Base-by-base conservation (phyloP, 2,329 filamentous ascomycete genomes). In the Pseudophaeomoniella oleicola region DNA sequence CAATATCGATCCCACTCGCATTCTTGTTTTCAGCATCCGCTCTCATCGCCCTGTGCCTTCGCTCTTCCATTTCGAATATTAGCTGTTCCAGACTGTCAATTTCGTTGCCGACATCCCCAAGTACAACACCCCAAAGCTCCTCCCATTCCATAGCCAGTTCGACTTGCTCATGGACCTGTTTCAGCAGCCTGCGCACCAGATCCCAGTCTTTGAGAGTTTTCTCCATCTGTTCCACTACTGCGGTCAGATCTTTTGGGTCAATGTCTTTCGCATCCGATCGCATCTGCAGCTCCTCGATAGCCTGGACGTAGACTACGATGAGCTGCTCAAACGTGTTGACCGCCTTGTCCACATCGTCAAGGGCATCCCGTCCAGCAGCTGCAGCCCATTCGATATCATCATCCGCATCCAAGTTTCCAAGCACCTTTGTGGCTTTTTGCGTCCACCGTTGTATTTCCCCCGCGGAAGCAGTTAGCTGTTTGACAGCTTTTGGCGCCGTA, bases 71-170 rank as follows among this genome's bases (percentile, higher is more conserved):
- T 58, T 96, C 87, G 50, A 96, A 96, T 18, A 96, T 83, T 34
- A 94, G 63, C 29, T 81, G 71, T 50, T 73, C 75, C 12, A 93
- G 67, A 32, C 80, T 78, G 44, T 90, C 82, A 52, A 86, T 78
- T 59, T 98, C 90, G 43, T 79, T 76, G 36, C 87, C 83, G 42
- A 96, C 94, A 54, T 96, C 88, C 32, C 87, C 88, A 2, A 98
- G 66, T 3, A 96, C 88, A 44, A 73, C 84, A 48, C 85, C 85
- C 88, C 90, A 96, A 22, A 98, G 67, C 59, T 96, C 87, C 56
- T 94, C 87, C 88, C 88, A 98, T 53, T 98, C 90, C 86, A 96
- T 93, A 33, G 90, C 90, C 40, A 94, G 77, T 57, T 96, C 90
- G 13, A 98, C 88, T 52, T 96, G 88, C 34, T 73, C 73, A 54